A percentile compares a stretch with the other conserved stretches of the same genome.
phyloP scores from a whole-genome alignment of 2,329 filamentous ascomycete genomes.

The Chrysoporthe cubensis region DNA sequence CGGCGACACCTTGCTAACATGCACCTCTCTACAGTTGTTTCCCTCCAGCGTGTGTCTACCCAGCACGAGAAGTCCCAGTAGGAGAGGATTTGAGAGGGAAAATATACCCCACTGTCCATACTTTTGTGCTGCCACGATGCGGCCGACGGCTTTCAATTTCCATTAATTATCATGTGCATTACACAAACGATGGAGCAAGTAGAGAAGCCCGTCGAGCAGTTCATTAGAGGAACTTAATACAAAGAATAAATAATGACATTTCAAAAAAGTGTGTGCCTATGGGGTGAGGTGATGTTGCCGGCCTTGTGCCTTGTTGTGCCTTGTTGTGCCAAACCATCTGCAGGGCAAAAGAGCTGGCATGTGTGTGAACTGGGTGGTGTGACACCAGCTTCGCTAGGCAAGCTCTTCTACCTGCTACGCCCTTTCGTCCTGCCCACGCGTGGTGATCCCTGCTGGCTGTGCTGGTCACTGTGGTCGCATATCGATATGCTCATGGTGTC shows the following conservation, averaged over 20 bases:
- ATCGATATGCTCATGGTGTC: not conserved
- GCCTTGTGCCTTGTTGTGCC: too few species aligned
- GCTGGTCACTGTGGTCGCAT: too few species aligned
- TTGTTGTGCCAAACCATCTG: too few species aligned
- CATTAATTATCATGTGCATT: conserved; percentile 29
- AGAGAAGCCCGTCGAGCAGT: conserved; percentile 27
- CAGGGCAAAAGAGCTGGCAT: too few species aligned
- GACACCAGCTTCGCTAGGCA: too few species aligned
- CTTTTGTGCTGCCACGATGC: conserved; percentile 25
- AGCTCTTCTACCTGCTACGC: too few species aligned
- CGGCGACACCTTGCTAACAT: conserved; percentile 49
- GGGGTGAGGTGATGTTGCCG: not conserved
- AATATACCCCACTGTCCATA: conserved; percentile 28
- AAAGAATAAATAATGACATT: conserved; percentile 30
- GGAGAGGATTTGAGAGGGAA: conserved; percentile 34
- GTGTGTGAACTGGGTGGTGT: too few species aligned
- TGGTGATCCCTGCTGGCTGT: too few species aligned
- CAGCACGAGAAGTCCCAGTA: conserved; percentile 89
- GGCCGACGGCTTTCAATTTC: conserved; percentile 27
- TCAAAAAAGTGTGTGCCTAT: not conserved
- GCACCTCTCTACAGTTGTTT: conserved; percentile 65
- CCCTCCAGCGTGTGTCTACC: conserved; percentile 85
- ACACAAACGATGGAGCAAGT: conserved; percentile 26
- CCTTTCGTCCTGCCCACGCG: too few species aligned
- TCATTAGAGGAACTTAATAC: conserved; percentile 33